These are phyloP conservation scores for Clathrospora elynae DNA, from an alignment of 2,329 filamentous ascomycete species.

Conservation along the genomic window DNA sequence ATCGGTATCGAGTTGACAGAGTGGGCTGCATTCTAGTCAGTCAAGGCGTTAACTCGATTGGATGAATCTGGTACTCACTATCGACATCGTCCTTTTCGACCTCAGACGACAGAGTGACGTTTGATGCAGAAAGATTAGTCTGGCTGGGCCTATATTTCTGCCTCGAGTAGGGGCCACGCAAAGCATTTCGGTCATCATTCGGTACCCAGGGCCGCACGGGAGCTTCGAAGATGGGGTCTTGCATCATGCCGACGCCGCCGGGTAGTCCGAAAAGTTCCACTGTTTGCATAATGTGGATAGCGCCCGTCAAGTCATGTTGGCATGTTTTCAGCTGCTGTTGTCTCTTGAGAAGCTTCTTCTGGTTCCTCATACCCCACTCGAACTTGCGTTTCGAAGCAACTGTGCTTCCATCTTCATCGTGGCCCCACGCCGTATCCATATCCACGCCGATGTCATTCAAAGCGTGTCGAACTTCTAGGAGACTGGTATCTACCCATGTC, in stretches of 20 bases:
- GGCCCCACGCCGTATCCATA: constrained; percentile 31
- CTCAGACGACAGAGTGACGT: constrained; percentile 25
- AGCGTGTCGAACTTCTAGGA: constrained; percentile 29
- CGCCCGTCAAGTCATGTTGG: constrained; percentile 34
- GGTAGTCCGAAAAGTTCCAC: constrained; percentile 27
- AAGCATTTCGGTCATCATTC: constrained; percentile 11
- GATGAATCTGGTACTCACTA: constrained; percentile 17
- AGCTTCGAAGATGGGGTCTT: constrained; percentile 28
- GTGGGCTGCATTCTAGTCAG: constrained; percentile 16
- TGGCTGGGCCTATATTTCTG: constrained; percentile 28
- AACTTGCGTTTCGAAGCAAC: constrained; percentile 33
- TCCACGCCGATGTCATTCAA: constrained; percentile 40
- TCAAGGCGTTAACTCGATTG: neutral
- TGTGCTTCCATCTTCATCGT: constrained; percentile 29
- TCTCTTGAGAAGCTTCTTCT: constrained; percentile 31
- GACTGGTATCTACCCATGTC: constrained; percentile 31
- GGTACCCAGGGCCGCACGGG: constrained; percentile 30
- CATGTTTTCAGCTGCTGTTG: constrained; percentile 28
- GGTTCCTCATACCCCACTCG: constrained; percentile 38
- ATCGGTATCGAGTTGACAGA: constrained; percentile 25
- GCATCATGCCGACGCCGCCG: constrained; percentile 11
- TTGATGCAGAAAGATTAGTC: constrained; percentile 30
- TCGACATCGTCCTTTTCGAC: constrained; percentile 15
- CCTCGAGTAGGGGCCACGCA: constrained; percentile 33
- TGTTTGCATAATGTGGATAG: constrained; percentile 37